A percentile compares a stretch with the other conserved stretches of the same genome.
phyloP scores from a whole-genome alignment of 192 early-diverging fungal species.

The Paraglomus brasilianum region DNA sequence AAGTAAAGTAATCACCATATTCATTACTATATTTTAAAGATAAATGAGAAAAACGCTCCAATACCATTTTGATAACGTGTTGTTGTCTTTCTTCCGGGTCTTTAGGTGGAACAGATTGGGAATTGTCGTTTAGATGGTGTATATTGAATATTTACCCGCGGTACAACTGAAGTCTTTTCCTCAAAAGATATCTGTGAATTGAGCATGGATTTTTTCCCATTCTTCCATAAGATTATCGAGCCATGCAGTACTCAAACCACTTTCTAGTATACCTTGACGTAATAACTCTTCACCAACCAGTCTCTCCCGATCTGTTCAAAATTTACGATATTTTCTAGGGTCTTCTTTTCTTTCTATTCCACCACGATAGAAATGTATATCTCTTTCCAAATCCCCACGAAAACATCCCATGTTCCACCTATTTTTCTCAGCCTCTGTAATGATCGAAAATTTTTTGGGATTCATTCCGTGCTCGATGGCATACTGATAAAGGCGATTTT shows the following conservation, averaged over 20 bases:
- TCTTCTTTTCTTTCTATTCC: slow-evolving; percentile 7
- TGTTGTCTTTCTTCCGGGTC: slow-evolving; percentile 17
- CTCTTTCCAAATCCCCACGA: neutral
- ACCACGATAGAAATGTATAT: slow-evolving; percentile 8
- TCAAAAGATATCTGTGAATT: slow-evolving; percentile 10
- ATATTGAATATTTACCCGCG: slow-evolving; percentile 5
- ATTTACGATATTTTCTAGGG: slow-evolving; percentile 5
- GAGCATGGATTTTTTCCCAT: slow-evolving; percentile 6
- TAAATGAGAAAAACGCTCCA: slow-evolving; percentile 1
- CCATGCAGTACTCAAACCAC: slow-evolving; percentile 9
- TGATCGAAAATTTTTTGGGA: slow-evolving; percentile 11
- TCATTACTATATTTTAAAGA: neutral
- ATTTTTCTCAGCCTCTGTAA: slow-evolving; percentile 21
- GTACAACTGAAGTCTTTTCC: neutral
- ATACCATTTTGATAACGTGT: neutral
- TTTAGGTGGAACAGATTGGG: slow-evolving; percentile 23
- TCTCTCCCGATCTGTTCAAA: slow-evolving; percentile 12
- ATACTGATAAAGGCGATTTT: slow-evolving; percentile 19
- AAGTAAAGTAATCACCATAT: neutral
- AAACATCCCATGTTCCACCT: neutral
- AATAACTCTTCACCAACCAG: slow-evolving; percentile 12
- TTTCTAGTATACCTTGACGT: neutral
- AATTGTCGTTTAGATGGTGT: slow-evolving; percentile 12
- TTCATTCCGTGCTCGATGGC: neutral
- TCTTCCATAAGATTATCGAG: slow-evolving; percentile 16